phyloP scores from a whole-genome alignment of 192 early-diverging fungal species.

The Helicostylum pulchrum region DNA sequence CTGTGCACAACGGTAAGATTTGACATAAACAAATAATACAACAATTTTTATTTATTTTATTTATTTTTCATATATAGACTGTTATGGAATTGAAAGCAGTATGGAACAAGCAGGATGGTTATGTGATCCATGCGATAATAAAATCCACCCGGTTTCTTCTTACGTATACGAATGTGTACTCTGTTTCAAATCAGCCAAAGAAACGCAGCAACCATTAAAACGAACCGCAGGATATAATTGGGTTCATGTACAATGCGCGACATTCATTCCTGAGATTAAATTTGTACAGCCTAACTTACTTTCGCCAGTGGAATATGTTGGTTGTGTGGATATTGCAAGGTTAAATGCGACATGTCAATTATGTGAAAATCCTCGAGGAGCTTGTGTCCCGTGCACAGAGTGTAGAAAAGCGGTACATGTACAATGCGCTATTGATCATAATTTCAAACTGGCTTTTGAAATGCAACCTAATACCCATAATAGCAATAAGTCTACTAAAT shows the following conservation, averaged over 20 bases:
- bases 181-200: conserved; percentile 44
- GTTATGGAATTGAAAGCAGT: conserved; percentile 40
- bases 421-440: conserved; percentile 43
- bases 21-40: not conserved
- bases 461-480: conserved; percentile 33
- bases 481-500: not conserved
- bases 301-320: conserved; percentile 48
- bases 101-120: conserved; percentile 27
- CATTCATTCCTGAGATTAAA: conserved; percentile 51
- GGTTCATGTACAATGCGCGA: conserved; percentile 70
- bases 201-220: conserved; percentile 53
- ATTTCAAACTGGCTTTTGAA: conserved; percentile 45
- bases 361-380: conserved; percentile 30
- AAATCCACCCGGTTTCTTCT: conserved; percentile 54
- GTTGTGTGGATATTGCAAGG: conserved; percentile 30
- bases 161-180: conserved; percentile 65
- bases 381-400: conserved; percentile 39
- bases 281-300: conserved; percentile 42
- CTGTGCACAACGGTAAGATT: conserved; percentile 49
- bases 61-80: no score
- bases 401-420: conserved; percentile 48
- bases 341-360: conserved; percentile 4
- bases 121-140: conserved; percentile 65
- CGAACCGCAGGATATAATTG: conserved; percentile 73
- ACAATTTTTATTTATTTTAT: no score